Evolutionary conservation across 495 filamentous ascomycete genomes (phyloP).

Genomic region (Aspergillus sclerotiicarbonarius): DNA sequence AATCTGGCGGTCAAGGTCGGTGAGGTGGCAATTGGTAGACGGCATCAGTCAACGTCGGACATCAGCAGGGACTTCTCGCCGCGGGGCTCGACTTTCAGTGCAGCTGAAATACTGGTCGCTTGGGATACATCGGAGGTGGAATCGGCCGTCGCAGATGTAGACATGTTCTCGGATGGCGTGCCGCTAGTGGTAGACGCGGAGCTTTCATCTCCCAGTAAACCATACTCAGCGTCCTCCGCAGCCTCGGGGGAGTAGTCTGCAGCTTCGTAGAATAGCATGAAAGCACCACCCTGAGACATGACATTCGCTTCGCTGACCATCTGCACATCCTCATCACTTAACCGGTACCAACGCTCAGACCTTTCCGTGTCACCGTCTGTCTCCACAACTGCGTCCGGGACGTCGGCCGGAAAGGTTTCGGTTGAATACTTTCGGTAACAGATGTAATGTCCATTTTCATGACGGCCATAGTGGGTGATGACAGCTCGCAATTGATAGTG

Average conservation of each 20-base stretch:
- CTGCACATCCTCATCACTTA: constrained; percentile 82
- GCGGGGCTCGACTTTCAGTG: constrained; percentile 14
- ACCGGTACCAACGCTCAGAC: constrained; percentile 67
- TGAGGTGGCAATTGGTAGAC: neutral
- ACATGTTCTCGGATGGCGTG: constrained; percentile 31
- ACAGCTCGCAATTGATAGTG: constrained; percentile 80
- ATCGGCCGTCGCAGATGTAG: constrained; percentile 26
- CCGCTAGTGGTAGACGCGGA: constrained; percentile 24
- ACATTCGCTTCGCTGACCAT: constrained; percentile 71
- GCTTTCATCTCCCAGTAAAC: constrained; percentile 12
- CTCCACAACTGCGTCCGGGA: constrained; percentile 37
- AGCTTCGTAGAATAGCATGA: constrained; percentile 94
- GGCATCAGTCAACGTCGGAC: constrained; percentile 18
- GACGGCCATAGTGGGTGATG: constrained; percentile 82
- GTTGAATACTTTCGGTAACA: constrained; percentile 73
- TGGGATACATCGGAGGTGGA: constrained; percentile 31
- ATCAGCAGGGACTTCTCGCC: constrained; percentile 4
- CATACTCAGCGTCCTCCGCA: neutral
- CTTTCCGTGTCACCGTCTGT: constrained; percentile 40
- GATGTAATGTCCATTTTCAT: constrained; percentile 95
- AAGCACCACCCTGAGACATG: constrained; percentile 76
- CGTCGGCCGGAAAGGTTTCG: constrained; percentile 30
- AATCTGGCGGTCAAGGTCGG: neutral
- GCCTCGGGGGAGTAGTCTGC: constrained; percentile 15
- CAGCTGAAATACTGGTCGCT: constrained; percentile 34